phyloP scores from a whole-genome alignment of 2,329 filamentous ascomycete species.

The Neopestalotiopsis sp. region DNA sequence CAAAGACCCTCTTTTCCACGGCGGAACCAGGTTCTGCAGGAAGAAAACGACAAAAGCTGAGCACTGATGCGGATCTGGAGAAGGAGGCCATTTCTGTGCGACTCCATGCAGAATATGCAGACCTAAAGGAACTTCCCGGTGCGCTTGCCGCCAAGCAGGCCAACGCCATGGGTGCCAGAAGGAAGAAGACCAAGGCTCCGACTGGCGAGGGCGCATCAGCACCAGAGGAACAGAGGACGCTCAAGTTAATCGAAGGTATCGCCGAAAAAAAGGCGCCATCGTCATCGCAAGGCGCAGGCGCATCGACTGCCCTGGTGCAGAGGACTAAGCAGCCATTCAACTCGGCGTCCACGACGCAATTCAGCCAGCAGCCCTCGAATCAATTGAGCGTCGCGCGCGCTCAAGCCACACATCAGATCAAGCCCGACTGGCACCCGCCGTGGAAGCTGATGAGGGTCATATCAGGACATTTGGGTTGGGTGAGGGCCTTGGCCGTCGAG shows the following conservation, averaged over 20 bases:
- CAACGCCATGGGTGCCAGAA: constrained; percentile 33
- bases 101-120: constrained; percentile 37
- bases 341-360: constrained; percentile 19
- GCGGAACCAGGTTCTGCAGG: constrained; percentile 25
- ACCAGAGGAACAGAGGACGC: constrained; percentile 52
- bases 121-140: constrained; percentile 34
- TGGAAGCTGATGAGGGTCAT: constrained; percentile 99
- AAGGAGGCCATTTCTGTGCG: constrained; percentile 36
- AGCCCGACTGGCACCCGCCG: constrained; percentile 94
- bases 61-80: constrained; percentile 30
- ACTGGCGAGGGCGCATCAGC: constrained; percentile 30
- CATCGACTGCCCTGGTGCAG: constrained; percentile 43
- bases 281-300: constrained; percentile 26
- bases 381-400: constrained; percentile 37
- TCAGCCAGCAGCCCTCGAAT: constrained; percentile 24
- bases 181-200: constrained; percentile 31
- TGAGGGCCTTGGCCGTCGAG: constrained; percentile 86
- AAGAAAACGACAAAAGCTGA: constrained; percentile 34
- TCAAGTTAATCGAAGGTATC: constrained; percentile 71
- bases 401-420: constrained; percentile 54
- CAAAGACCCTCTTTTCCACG: constrained; percentile 34
- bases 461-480: constrained; percentile 95
- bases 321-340: constrained; percentile 33
- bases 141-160: constrained; percentile 43
- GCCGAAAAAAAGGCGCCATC: constrained; percentile 36